These are phyloP conservation scores for Maudiozyma turicensis DNA, from an alignment of 805 yeast genomes.

Conservation along the genomic window DNA sequence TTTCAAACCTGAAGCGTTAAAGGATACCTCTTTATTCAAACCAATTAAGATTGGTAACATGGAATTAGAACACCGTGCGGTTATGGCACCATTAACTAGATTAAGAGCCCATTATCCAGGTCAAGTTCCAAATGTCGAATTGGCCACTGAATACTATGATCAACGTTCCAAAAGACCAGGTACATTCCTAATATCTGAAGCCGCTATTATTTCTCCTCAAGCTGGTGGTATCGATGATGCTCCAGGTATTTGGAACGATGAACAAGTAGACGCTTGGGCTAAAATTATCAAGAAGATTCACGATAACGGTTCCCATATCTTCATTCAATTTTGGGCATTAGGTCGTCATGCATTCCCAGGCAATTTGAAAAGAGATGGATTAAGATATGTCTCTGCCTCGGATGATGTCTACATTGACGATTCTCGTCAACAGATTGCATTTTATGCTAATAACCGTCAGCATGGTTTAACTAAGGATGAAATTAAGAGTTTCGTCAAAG, in stretches of 20 bases:
- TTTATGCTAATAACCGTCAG: constrained; percentile 23
- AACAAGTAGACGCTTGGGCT: constrained; percentile 40
- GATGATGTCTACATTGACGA: constrained; percentile 28
- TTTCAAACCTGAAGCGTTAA: constrained; percentile 15
- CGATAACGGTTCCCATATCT: constrained; percentile 34
- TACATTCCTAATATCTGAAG: constrained; percentile 45
- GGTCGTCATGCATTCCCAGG: constrained; percentile 33
- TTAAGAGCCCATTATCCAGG: constrained; percentile 29
- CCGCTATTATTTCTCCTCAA: constrained; percentile 35
- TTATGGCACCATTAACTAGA: constrained; percentile 36
- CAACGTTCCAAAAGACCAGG: constrained; percentile 47
- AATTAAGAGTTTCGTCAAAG: constrained; percentile 33
- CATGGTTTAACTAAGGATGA: constrained; percentile 24
- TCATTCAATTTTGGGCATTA: constrained; percentile 45
- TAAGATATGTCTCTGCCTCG: constrained; percentile 32
- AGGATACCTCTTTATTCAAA: constrained; percentile 30
- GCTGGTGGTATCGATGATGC: constrained; percentile 32
- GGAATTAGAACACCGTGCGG: constrained; percentile 29
- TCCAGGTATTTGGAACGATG: constrained; percentile 42
- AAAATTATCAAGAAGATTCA: constrained; percentile 40
- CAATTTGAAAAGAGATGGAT: constrained; percentile 28
- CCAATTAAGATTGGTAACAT: constrained; percentile 34
- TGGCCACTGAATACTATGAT: constrained; percentile 40
- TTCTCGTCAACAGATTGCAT: constrained; percentile 28
- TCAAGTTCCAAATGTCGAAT: constrained; percentile 33